These are phyloP conservation scores for Pseudogymnoascus verrucosus DNA, from an alignment of 2,329 filamentous ascomycete genomes.

Conservation along the genomic window DNA sequence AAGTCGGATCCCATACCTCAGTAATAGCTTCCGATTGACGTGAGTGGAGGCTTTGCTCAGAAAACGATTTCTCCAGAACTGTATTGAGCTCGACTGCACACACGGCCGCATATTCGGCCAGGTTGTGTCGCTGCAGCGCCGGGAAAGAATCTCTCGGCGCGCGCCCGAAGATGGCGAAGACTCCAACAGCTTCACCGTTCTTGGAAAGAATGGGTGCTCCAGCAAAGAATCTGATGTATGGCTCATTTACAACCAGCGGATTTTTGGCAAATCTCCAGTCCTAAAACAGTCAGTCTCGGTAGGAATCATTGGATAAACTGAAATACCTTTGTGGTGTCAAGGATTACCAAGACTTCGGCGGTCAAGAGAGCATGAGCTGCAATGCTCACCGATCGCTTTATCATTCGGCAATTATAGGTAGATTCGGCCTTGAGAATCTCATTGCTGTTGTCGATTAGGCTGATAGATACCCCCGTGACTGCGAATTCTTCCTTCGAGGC, in stretches of 20 bases:
- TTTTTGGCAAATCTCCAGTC: constrained; percentile 31
- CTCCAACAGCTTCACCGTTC: constrained; percentile 25
- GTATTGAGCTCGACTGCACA: not conserved
- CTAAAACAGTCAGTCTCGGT: constrained; percentile 15
- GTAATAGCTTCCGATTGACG: not conserved
- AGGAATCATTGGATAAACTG: not conserved
- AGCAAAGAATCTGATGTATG: constrained; percentile 31
- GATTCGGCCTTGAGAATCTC: constrained; percentile 28
- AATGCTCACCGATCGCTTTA: constrained; percentile 27
- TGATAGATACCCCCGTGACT: constrained; percentile 25
- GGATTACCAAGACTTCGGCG: constrained; percentile 27
- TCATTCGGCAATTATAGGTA: constrained; percentile 21
- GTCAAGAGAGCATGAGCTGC: constrained; percentile 31
- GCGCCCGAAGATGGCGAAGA: constrained; percentile 26
- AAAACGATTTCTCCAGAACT: not conserved
- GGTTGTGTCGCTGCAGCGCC: constrained; percentile 20
- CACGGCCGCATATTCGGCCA: constrained; percentile 22
- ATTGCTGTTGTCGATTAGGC: constrained; percentile 26
- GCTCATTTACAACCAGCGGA: constrained; percentile 23
- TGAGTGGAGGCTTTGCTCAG: not conserved
- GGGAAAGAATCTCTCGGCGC: constrained; percentile 23
- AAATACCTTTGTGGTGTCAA: constrained; percentile 28
- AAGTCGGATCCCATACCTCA: not conserved
- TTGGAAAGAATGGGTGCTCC: constrained; percentile 28
- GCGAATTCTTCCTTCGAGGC: constrained; percentile 24